A percentile compares a stretch with the other conserved stretches of the same genome.
These are phyloP conservation scores for Plectranthus barbatus DNA, from an alignment of 257 asterid species.

Conservation along the genomic window DNA sequence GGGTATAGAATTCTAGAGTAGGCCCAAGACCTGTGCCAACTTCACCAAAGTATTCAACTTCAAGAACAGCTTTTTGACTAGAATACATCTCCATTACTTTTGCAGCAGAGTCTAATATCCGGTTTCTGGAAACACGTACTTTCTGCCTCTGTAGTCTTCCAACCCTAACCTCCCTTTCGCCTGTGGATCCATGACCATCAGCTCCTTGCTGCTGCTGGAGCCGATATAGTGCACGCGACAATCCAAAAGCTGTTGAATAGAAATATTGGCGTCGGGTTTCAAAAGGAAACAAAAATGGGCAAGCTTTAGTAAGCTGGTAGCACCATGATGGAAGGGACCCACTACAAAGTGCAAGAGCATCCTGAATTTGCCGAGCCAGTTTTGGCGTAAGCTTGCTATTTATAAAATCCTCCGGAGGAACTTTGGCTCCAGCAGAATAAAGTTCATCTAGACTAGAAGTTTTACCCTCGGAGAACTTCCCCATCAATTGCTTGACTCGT, in stretches of 20 bases:
- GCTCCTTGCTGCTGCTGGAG: slow-evolving; percentile 99
- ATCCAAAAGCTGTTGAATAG: slow-evolving; percentile 95
- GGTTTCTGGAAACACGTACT: slow-evolving; percentile 91
- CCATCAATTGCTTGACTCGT: slow-evolving; percentile 49
- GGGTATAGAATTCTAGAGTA: slow-evolving; percentile 92
- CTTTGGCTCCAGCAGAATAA: slow-evolving; percentile 40
- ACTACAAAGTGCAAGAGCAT: slow-evolving; percentile 93
- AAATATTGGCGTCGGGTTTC: slow-evolving; percentile 97
- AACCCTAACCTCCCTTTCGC: slow-evolving; percentile 79
- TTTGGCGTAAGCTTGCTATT: slow-evolving; percentile 91
- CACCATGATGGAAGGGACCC: slow-evolving; percentile 99
- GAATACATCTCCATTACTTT: slow-evolving; percentile 99
- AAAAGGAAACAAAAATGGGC: slow-evolving; percentile 95
- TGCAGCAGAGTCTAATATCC: slow-evolving; percentile 90
- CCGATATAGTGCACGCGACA: slow-evolving; percentile 87
- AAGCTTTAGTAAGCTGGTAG: slow-evolving; percentile 93
- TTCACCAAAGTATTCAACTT: slow-evolving; percentile 98
- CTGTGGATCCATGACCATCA: slow-evolving; percentile 68
- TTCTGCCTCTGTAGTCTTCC: slow-evolving; percentile 93
- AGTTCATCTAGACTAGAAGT: slow-evolving; percentile 42
- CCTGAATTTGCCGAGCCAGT: slow-evolving; percentile 90
- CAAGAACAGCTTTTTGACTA: slow-evolving; percentile 96
- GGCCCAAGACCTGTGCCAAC: slow-evolving; percentile 99
- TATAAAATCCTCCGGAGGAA: slow-evolving; percentile 54
- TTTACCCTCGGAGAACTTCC: slow-evolving; percentile 72